Conservation (phyloP, 345 rosid genomes). For the Laguncularia racemosa region DNA sequence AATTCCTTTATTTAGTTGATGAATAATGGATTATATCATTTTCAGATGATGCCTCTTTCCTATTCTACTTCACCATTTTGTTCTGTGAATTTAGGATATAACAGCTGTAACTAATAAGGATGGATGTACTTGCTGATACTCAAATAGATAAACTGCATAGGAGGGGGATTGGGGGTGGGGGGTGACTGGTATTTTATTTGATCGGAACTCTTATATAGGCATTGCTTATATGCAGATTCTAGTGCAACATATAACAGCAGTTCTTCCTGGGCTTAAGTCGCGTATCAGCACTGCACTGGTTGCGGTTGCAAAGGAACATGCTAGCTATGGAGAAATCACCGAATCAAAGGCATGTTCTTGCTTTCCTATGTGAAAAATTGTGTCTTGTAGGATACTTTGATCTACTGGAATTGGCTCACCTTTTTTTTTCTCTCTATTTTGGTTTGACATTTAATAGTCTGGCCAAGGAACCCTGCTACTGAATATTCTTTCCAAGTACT, state of each 20-base stretch:
- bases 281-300: slow-evolving; percentile 59
- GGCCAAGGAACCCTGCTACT: slow-evolving; percentile 95
- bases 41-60: too few species aligned
- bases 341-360: slow-evolving; percentile 62
- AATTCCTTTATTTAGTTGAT: too few species aligned
- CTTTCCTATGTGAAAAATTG: background rate
- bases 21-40: too few species aligned
- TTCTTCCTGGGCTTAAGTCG: slow-evolving; percentile 82
- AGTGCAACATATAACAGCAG: slow-evolving; percentile 73
- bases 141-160: too few species aligned
- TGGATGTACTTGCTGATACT: too few species aligned
- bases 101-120: too few species aligned
- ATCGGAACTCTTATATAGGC: too few species aligned
- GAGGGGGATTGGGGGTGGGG: too few species aligned
- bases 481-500: slow-evolving; percentile 86
- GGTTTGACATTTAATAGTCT: slow-evolving; percentile 43
- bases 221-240: slow-evolving; percentile 47
- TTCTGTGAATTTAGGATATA: too few species aligned
- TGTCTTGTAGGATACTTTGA: background rate
- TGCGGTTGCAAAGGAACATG: slow-evolving; percentile 84
- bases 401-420: background rate
- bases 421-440: slow-evolving; percentile 1
- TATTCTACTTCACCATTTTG: too few species aligned
- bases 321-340: slow-evolving; percentile 83
- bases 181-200: too few species aligned